Evolutionary conservation across 306 rosid genomes (phyloP).

Genomic region (Dryas alaskensis): DNA sequence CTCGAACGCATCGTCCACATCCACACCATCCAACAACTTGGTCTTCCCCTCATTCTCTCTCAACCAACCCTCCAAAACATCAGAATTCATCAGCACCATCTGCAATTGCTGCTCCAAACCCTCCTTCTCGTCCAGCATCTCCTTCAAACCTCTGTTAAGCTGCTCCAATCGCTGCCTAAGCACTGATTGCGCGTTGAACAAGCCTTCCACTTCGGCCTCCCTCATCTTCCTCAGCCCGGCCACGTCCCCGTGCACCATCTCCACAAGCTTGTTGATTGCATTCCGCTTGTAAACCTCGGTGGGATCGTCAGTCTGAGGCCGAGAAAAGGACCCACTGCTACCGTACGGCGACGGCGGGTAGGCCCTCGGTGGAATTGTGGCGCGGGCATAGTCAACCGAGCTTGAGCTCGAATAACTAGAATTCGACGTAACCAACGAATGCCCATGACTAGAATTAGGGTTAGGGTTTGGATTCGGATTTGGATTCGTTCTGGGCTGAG

Average conservation of each 20-base stretch:
- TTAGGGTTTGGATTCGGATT: constrained; percentile 25
- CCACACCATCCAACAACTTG: constrained; percentile 28
- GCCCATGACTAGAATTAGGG: constrained; percentile 28
- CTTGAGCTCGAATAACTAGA: constrained; percentile 8
- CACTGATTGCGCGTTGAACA: constrained; percentile 55
- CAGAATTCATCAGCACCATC: constrained; percentile 81
- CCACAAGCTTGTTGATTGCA: constrained; percentile 77
- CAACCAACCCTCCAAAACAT: constrained; percentile 74
- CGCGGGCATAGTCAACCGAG: constrained; percentile 37
- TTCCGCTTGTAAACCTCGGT: constrained; percentile 60
- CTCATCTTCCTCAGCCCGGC: constrained; percentile 50
- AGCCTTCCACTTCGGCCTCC: constrained; percentile 77
- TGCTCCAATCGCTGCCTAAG: constrained; percentile 64
- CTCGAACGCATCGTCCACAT: constrained; percentile 59
- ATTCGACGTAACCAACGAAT: constrained; percentile 20
- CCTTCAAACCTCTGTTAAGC: constrained; percentile 55
- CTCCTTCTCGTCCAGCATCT: constrained; percentile 82
- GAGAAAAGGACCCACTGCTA: constrained; percentile 22
- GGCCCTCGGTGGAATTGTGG: constrained; percentile 49
- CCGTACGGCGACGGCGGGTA: constrained; percentile 90
- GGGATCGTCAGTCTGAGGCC: constrained; percentile 62
- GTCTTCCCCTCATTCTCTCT: constrained; percentile 71
- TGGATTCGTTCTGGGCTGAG: constrained; percentile 60
- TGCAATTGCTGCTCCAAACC: constrained; percentile 86
- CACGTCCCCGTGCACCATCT: constrained; percentile 57